Percentiles rank a stretch among this genome's conserved stretches.
Evolutionary conservation across 2,329 filamentous ascomycete genomes (phyloP).

Genomic region (Seiridium cupressi): DNA sequence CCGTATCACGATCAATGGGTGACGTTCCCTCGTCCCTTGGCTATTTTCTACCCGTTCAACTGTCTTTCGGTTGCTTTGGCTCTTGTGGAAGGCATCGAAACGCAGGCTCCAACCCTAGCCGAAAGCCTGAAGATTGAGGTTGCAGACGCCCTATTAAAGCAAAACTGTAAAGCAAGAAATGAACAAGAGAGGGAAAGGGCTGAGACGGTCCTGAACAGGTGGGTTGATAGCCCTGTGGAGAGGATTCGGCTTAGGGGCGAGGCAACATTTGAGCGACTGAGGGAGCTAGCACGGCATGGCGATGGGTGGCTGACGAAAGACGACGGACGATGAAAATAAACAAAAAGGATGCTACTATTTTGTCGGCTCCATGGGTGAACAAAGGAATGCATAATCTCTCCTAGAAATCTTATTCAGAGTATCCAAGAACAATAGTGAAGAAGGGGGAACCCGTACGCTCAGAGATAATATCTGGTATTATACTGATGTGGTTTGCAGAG

Average conservation of each 20-base stretch:
- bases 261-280: neutral
- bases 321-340: too few relatives aligned
- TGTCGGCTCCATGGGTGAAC: too few relatives aligned
- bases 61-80: neutral
- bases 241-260: neutral
- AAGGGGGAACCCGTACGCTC: too few relatives aligned
- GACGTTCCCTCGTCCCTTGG: neutral
- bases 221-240: neutral
- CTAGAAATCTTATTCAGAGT: too few relatives aligned
- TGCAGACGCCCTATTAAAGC: neutral
- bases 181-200: neutral
- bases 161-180: neutral
- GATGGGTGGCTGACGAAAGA: too few relatives aligned
- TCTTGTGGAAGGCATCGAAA: too few relatives aligned
- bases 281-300: neutral
- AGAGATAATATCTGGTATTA: too few relatives aligned
- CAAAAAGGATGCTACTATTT: too few relatives aligned
- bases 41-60: neutral
- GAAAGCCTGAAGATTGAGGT: slow-evolving; percentile 1
- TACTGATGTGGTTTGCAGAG: too few relatives aligned
- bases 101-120: too few relatives aligned
- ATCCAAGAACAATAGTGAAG: too few relatives aligned
- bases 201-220: neutral
- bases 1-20: slow-evolving; percentile 1
- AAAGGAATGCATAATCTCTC: too few relatives aligned